These are phyloP conservation scores for Rhizopus microsporus DNA, from an alignment of 371 early-diverging fungal genomes.

Conservation along the genomic window DNA sequence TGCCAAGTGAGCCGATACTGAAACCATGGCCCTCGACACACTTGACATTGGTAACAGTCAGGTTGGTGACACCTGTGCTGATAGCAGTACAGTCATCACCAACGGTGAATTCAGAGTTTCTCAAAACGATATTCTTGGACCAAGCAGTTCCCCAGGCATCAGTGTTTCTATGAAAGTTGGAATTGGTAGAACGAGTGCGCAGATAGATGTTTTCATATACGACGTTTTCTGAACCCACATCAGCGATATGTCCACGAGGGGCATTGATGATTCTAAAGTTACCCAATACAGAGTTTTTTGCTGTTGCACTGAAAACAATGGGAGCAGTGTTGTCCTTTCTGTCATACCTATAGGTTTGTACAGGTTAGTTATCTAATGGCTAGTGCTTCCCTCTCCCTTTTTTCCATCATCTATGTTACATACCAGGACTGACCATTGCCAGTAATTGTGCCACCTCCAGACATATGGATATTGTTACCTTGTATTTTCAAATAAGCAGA, in stretches of 20 bases:
- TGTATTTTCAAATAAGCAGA: conserved; percentile 28
- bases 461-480: conserved; percentile 31
- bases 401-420: neutral
- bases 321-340: conserved; percentile 31
- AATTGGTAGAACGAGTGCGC: conserved; percentile 26
- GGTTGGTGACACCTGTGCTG: conserved; percentile 26
- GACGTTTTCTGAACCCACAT: conserved; percentile 26
- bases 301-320: conserved; percentile 31
- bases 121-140: conserved; percentile 28
- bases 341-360: conserved; percentile 33
- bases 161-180: conserved; percentile 31
- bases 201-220: conserved; percentile 24
- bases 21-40: conserved; percentile 38
- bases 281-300: conserved; percentile 30
- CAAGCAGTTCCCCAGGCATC: conserved; percentile 38
- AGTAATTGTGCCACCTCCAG: conserved; percentile 27
- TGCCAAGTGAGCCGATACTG: conserved; percentile 40
- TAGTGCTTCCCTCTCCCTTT: neutral
- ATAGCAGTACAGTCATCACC: conserved; percentile 43
- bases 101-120: conserved; percentile 19
- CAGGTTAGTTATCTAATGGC: neutral
- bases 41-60: conserved; percentile 25
- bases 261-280: conserved; percentile 30
- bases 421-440: conserved; percentile 41
- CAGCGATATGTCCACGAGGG: conserved; percentile 34